Evolutionary conservation across 2,329 filamentous ascomycete species (phyloP), one percentile per base, ranked within the genome.

Genomic region (Cercospora berteroae): DNA sequence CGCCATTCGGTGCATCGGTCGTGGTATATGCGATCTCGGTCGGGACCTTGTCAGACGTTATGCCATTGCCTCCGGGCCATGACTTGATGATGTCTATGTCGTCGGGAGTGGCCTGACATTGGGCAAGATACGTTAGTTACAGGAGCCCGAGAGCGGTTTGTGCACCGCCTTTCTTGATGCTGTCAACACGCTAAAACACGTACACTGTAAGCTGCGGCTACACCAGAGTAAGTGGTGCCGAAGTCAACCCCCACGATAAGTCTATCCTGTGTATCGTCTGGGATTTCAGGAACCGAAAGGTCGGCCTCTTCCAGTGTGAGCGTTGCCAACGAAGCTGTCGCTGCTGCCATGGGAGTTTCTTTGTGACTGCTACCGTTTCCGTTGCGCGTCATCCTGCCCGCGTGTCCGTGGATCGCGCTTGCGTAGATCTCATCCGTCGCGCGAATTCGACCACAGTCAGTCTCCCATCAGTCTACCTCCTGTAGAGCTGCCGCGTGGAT

Each of bases 1-100:
- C 7, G 36, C 16, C 29, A 52, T 52, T 36, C 44, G 60, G 55
- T 13, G 50, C 33, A n/a, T 60, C 50, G 33, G 81, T 78, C 67
- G 85, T 83, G 73, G 88, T 88, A 71, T 90, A 89, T 63, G 82
- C 80, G 65, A 94, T 89, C 78, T 94, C 91, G 13, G 90, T 93
- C 1, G 91, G 91, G 1, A 94, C 91, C 82, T 94, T 94, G 82
- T 94, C 91, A 39, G 90, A 93, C n/a, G 91, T 93, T 80, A 94
- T 92, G 74, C 90, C 90, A 75, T 94, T 93, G 29, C 90, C 90
- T 27, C 91, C 91, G 0, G 91, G 91, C 91, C 91, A 94, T 60
- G 81, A 90, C 81, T 93, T 93, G 81, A 94, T 93, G 74, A 93
- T 92, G 76, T 93, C 90, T 66, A 94, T 84, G 77, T 93, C 91